These are phyloP conservation scores for Mycogone perniciosa DNA, from an alignment of 2,329 filamentous ascomycete species.

Conservation along the genomic window DNA sequence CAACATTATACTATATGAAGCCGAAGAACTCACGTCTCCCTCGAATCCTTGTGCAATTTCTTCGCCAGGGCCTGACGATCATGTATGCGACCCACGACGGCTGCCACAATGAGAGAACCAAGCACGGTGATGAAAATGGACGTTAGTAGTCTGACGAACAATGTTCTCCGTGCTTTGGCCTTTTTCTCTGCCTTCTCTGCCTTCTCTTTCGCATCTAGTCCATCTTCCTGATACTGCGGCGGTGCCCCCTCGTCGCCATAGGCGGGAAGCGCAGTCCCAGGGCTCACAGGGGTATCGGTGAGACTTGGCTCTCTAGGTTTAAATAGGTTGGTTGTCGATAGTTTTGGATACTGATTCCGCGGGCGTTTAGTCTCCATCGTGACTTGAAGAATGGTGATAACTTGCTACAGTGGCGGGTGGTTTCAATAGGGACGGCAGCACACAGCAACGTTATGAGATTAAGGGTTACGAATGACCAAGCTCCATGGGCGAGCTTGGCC, in stretches of 20 bases:
- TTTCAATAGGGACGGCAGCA: neutral
- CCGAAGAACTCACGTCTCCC: neutral
- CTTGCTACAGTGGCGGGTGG: neutral
- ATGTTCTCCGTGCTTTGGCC: constrained; percentile 13
- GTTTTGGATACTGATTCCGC: constrained; percentile 10
- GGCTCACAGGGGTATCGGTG: constrained; percentile 11
- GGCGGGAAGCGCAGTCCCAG: constrained; percentile 14
- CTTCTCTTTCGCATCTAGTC: neutral
- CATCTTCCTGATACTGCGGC: constrained; percentile 14
- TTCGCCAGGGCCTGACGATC: neutral
- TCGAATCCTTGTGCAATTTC: neutral
- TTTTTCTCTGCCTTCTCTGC: constrained; percentile 8
- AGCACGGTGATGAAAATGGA: constrained; percentile 20
- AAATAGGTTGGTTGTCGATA: constrained; percentile 7
- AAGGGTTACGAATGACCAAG: no score
- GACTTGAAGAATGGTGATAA: neutral
- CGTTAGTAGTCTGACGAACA: constrained; percentile 17
- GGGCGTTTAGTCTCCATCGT: constrained; percentile 14
- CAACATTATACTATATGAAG: neutral
- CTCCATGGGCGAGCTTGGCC: no score
- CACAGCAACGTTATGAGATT: no score
- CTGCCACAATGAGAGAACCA: constrained; percentile 20
- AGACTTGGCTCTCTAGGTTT: constrained; percentile 10
- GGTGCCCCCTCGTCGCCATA: constrained; percentile 17
- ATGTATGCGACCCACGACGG: constrained; percentile 18